These are phyloP conservation scores for Termitomyces sp. DNA, from an alignment of 768 basidiomycete species.

Conservation along the genomic window DNA sequence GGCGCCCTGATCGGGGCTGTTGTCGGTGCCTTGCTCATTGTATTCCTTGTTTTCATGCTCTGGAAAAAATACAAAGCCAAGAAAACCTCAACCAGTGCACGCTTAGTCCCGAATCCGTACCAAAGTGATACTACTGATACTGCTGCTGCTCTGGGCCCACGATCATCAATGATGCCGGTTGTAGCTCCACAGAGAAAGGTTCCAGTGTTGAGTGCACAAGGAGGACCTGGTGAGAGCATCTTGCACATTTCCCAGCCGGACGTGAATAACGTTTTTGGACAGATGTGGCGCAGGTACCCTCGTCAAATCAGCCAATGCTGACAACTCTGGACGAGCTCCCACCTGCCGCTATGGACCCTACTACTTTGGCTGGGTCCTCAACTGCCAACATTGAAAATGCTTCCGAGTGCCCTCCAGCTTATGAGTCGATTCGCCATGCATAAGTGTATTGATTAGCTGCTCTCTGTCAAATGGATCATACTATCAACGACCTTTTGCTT, in stretches of 20 bases:
- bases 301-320: not conserved
- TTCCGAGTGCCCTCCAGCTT: not conserved
- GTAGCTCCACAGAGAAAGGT: not conserved
- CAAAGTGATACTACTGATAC: not conserved
- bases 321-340: not conserved
- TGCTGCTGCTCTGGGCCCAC: not conserved
- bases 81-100: not conserved
- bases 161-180: not conserved
- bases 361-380: not conserved
- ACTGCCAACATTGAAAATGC: not conserved
- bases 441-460: too few species aligned
- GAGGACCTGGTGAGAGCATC: not conserved
- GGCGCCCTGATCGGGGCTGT: not conserved
- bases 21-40: not conserved
- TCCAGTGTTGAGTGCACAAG: not conserved
- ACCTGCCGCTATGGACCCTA: not conserved
- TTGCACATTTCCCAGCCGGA: too few species aligned
- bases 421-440: too few species aligned
- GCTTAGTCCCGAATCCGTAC: not conserved
- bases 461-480: too few species aligned
- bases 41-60: not conserved
- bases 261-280: not conserved
- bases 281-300: not conserved
- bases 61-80: not conserved
- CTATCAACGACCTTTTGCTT: too few species aligned